Evolutionary conservation across 768 basidiomycete species (phyloP).

Genomic region (Peribolospora baueri): DNA sequence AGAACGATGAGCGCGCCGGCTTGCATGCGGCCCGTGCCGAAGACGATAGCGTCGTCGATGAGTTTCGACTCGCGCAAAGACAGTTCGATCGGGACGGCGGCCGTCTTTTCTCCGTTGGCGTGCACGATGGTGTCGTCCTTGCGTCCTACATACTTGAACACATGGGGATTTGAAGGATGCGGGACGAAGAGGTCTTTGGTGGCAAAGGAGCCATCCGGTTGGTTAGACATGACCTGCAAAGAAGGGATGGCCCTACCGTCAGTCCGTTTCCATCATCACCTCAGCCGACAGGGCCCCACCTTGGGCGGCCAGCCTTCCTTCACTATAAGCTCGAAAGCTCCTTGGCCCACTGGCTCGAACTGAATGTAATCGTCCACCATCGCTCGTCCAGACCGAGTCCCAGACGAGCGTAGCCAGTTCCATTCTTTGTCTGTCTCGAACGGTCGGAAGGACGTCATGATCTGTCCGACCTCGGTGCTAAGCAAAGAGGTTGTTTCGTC

Average conservation of each 20-base stretch:
- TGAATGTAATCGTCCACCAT: slow-evolving; percentile 20
- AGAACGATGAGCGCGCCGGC: slow-evolving; percentile 31
- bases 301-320: slow-evolving; percentile 31
- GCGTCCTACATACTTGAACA: slow-evolving; percentile 31
- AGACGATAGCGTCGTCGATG: slow-evolving; percentile 31
- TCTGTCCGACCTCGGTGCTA: slow-evolving; percentile 7
- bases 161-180: slow-evolving; percentile 23
- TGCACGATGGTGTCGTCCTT: slow-evolving; percentile 33
- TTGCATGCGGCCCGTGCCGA: slow-evolving; percentile 29
- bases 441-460: slow-evolving; percentile 29
- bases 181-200: slow-evolving; percentile 32
- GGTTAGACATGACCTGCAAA: slow-evolving; percentile 22
- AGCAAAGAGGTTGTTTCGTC: not conserved
- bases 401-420: slow-evolving; percentile 28
- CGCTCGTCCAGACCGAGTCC: slow-evolving; percentile 7
- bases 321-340: slow-evolving; percentile 28
- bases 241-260: not conserved
- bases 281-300: slow-evolving; percentile 13
- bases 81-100: slow-evolving; percentile 33
- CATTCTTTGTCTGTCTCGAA: slow-evolving; percentile 31
- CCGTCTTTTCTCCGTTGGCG: slow-evolving; percentile 32
- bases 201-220: slow-evolving; percentile 32
- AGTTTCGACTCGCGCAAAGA: slow-evolving; percentile 28
- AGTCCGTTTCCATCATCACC: not conserved
- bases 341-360: slow-evolving; percentile 25